These are phyloP conservation scores for Cyclotella sp. DNA, from an alignment of 108 stramenopile genomes.

Conservation along the genomic window DNA sequence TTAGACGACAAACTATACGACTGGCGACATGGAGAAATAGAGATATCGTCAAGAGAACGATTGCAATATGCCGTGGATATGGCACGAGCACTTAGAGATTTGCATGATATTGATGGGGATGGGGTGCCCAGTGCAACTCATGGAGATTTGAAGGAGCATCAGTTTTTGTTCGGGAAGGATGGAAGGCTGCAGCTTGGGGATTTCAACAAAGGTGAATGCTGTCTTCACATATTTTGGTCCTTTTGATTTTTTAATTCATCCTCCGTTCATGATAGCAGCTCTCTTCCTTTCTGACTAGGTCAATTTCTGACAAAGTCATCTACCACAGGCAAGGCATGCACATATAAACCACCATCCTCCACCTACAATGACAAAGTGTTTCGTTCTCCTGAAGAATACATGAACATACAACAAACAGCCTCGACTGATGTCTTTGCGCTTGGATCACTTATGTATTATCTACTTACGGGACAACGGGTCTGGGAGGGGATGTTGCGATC, in stretches of 20 bases:
- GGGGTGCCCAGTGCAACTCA: slow-evolving; percentile 46
- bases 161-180: slow-evolving; percentile 40
- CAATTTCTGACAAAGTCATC: slow-evolving; percentile 41
- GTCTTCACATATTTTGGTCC: neutral
- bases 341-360: slow-evolving; percentile 38
- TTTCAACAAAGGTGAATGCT: slow-evolving; percentile 30
- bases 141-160: slow-evolving; percentile 48
- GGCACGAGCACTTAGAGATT: slow-evolving; percentile 34
- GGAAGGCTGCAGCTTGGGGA: slow-evolving; percentile 43
- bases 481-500: slow-evolving; percentile 18
- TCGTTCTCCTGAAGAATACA: slow-evolving; percentile 52
- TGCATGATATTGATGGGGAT: slow-evolving; percentile 53
- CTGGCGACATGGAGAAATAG: slow-evolving; percentile 18
- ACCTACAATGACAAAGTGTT: slow-evolving; percentile 46
- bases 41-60: slow-evolving; percentile 19
- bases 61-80: slow-evolving; percentile 39
- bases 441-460: slow-evolving; percentile 42
- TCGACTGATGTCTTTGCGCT: slow-evolving; percentile 52
- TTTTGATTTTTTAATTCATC: neutral
- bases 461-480: slow-evolving; percentile 31
- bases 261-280: neutral
- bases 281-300: slow-evolving; percentile 14
- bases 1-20: slow-evolving; percentile 4
- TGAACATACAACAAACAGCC: slow-evolving; percentile 45
- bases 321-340: slow-evolving; percentile 36